Base-by-base conservation (phyloP, 2,329 filamentous ascomycete species). In the Ophiostoma pallidulum region DNA sequence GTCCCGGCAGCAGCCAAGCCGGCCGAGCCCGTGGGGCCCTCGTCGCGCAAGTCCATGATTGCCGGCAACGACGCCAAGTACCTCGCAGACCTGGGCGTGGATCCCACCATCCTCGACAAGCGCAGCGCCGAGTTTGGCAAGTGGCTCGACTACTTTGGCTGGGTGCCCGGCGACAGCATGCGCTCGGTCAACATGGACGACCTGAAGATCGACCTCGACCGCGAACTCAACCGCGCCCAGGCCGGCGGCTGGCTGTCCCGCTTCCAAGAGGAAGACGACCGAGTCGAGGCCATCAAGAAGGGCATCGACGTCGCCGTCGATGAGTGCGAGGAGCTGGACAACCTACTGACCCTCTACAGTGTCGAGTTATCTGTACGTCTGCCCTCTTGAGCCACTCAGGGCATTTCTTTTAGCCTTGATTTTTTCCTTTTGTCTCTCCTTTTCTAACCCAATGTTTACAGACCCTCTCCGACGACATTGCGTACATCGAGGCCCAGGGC, bases 311-410 rank as follows among this genome's bases (percentile, higher is more conserved):
- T 83, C 54, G 86, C 89, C n/a, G 89, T 98, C 58, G 77, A 82
- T 18, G 92, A 98, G 66, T 97, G 92, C 59, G 94, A 98, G 58
- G 91, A 97, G 67, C 72, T 98, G 49, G 92, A 98, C 62, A 94
- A 94, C 51, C 73, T 98, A 33, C 71, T 98, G 45, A 98, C 92
- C 0, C 69, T 98, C 29, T 98, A 98, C 64, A 87, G 86, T 40
- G 92, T 97, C 22, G 92, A 98, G 64, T 73, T 98, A 52, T 88
- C 87, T 58, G 86, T 91, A 74, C 71, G 84, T 67, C 16, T 48
- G 8, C 14, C 16, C 47, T 40, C 8, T 19, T 38, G 6, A 6
- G 42, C 20, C 24, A 28, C 32, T 41, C 7, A 13, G 9, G 8
- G 13, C 47, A 31, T 14, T 18, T 46, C 43, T 4, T 13, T 22